phyloP scores from a whole-genome alignment of 768 basidiomycete species.

The Boletus tylopilopsis region DNA sequence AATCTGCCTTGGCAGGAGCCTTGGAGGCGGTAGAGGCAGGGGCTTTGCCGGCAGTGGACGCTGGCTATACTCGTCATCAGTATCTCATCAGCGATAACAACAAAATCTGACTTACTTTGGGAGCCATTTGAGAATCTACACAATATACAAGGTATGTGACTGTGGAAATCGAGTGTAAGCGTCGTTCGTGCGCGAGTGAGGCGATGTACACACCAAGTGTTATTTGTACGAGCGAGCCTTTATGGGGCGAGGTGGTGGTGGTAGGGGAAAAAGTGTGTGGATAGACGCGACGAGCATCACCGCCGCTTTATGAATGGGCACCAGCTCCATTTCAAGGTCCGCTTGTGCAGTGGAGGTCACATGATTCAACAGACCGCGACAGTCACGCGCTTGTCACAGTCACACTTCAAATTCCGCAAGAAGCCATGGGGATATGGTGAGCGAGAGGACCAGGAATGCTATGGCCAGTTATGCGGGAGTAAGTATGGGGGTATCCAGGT shows the following conservation, averaged over 20 bases:
- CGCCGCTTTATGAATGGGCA: constrained; percentile 34
- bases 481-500: too few species aligned
- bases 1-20: constrained; percentile 46
- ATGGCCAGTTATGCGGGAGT: too few species aligned
- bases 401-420: too few species aligned
- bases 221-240: constrained; percentile 16
- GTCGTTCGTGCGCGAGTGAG: constrained; percentile 2
- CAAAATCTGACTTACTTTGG: constrained; percentile 29
- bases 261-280: constrained; percentile 26
- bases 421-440: too few species aligned
- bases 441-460: too few species aligned
- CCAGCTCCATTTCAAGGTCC: constrained; percentile 32
- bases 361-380: constrained; percentile 35
- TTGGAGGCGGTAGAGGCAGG: constrained; percentile 55
- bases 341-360: constrained; percentile 25
- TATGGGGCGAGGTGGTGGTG: constrained; percentile 25
- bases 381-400: constrained; percentile 33
- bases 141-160: constrained; percentile 30
- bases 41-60: constrained; percentile 37
- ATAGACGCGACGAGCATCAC: constrained; percentile 26
- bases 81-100: constrained; percentile 7
- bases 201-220: constrained; percentile 11
- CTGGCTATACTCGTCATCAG: constrained; percentile 33
- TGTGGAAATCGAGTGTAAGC: constrained; percentile 14
- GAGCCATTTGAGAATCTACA: constrained; percentile 35